A percentile compares a stretch with the other conserved stretches of the same genome.
These are phyloP conservation scores for Tilletia caries DNA, from an alignment of 1,284 basidiomycete genomes.

Conservation along the genomic window DNA sequence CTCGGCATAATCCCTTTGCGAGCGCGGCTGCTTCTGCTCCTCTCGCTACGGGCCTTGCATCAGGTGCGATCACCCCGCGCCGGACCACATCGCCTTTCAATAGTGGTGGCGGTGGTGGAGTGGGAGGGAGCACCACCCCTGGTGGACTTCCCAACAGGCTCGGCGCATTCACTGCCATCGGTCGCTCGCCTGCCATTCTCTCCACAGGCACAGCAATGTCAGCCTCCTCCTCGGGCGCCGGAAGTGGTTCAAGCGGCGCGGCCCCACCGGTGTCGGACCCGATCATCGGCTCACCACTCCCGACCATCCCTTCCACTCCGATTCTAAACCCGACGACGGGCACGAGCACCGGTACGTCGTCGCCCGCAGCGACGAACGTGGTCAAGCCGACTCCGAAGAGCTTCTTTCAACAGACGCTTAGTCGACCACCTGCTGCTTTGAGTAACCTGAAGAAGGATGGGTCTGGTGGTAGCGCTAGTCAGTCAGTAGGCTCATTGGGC, in stretches of 20 bases:
- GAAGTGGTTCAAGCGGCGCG: too few relatives aligned
- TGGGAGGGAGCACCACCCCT: background rate
- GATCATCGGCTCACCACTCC: background rate
- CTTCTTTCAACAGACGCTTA: background rate
- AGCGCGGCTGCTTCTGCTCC: too few relatives aligned
- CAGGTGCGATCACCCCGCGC: slow-evolving; percentile 1
- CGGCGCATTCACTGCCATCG: background rate
- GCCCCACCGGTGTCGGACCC: too few relatives aligned
- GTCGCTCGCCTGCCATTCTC: background rate
- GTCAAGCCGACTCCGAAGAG: background rate
- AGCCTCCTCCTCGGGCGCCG: background rate
- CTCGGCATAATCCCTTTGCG: background rate
- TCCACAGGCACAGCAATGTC: background rate
- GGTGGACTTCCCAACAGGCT: background rate
- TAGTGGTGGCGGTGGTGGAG: too few relatives aligned
- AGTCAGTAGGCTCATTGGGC: background rate
- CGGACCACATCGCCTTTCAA: background rate
- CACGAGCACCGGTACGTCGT: background rate
- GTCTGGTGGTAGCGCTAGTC: background rate
- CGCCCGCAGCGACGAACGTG: background rate
- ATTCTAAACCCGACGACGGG: too few relatives aligned
- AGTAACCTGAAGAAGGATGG: background rate
- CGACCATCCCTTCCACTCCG: slow-evolving; percentile 1
- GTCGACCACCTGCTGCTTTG: background rate
- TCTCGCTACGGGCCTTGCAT: background rate